Percentiles rank a stretch among this genome's conserved stretches.
Evolutionary conservation across 2,329 filamentous ascomycete species (phyloP).

Genomic region (Colletotrichum sp.): DNA sequence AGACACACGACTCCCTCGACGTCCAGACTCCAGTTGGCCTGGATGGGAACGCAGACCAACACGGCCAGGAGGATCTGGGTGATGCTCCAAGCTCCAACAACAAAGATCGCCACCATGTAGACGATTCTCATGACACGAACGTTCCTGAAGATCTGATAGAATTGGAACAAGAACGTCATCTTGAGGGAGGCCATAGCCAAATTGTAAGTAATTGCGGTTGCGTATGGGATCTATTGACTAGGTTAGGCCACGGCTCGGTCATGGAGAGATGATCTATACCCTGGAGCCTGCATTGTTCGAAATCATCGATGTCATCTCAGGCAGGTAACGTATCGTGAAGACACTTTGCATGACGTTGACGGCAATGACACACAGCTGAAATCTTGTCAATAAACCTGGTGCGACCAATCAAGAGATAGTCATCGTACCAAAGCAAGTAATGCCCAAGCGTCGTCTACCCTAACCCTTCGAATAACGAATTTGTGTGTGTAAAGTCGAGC

Average conservation of each 20-base stretch:
- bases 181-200: not conserved
- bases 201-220: not conserved
- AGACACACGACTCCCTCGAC: not conserved
- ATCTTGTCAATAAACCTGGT: not conserved
- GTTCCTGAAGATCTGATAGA: not conserved
- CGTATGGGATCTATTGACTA: not conserved
- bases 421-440: not conserved
- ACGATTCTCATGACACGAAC: conserved; percentile 1
- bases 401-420: too few relatives aligned
- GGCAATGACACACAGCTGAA: not conserved
- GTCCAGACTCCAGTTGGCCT: not conserved
- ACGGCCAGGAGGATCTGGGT: not conserved
- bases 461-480: not conserved
- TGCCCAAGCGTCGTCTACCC: not conserved
- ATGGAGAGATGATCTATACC: not conserved
- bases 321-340: not conserved
- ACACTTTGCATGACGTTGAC: not conserved
- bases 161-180: conserved; percentile 2
- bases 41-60: not conserved
- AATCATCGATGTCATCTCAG: not conserved
- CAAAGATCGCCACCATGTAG: not conserved
- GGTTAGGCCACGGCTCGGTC: not conserved
- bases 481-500: not conserved
- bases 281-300: not conserved
- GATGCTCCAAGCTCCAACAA: not conserved